Conservation (phyloP, 768 basidiomycete species). For the Cystofilobasidium bisporidii region DNA sequence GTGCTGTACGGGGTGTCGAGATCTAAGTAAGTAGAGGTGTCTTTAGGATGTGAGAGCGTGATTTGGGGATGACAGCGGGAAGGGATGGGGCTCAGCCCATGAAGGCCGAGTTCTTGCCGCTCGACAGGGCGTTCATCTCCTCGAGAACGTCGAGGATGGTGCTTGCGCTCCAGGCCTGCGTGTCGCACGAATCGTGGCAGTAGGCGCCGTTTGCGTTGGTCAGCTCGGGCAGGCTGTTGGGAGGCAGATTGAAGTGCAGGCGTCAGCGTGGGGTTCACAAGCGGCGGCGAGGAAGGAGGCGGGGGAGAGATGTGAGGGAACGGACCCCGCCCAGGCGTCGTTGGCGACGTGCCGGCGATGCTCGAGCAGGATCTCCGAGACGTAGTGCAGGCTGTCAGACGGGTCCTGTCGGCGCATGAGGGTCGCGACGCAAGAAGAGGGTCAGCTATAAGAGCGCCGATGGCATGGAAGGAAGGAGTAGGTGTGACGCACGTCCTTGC, state of each 20-base stretch:
- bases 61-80: too few relatives aligned
- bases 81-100: background rate
- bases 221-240: constrained; percentile 81
- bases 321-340: constrained; percentile 84
- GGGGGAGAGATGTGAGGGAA: too few relatives aligned
- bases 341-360: constrained; percentile 63
- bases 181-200: constrained; percentile 79
- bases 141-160: constrained; percentile 83
- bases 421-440: background rate
- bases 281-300: too few relatives aligned
- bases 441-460: too few relatives aligned
- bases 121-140: constrained; percentile 48
- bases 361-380: constrained; percentile 62
- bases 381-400: constrained; percentile 63
- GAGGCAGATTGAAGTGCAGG: too few relatives aligned
- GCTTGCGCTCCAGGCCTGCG: constrained; percentile 95
- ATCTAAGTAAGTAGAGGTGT: too few relatives aligned
- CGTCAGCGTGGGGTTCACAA: too few relatives aligned
- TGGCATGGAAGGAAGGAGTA: too few relatives aligned
- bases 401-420: constrained; percentile 56
- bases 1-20: too few relatives aligned
- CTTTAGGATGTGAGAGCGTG: too few relatives aligned
- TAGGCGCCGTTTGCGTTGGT: constrained; percentile 54
- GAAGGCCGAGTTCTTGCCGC: background rate
- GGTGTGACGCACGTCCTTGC: constrained; percentile 60